Evolutionary conservation across 805 yeast species (phyloP), one percentile per base, ranked within the genome.

Genomic region (Saturnispora halmiae): DNA sequence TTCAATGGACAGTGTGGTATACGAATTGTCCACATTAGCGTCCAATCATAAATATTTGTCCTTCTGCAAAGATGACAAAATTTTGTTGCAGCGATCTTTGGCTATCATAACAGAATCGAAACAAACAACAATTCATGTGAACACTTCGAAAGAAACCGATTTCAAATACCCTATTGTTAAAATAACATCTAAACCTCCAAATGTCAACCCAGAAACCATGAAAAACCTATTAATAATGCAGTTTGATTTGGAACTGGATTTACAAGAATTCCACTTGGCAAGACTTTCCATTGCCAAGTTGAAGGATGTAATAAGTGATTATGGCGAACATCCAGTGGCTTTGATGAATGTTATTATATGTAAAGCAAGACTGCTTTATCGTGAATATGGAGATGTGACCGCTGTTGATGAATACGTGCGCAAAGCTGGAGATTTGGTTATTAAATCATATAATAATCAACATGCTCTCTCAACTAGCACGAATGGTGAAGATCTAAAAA

Each of bases 401-500:
- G 16, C 38, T 22, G 36, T 39, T 19, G 42, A 32, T 7, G 42
- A 39, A 24, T 46, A 46, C 30, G 34, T 46, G n/a, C 42, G 41
- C 20, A 6, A 34, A 31, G 40, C 49, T 2, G 31, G 43, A 3
- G 40, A 43, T 11, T n/a, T 46, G 8, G 36, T 46, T 4, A 29
- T 41, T 18, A 34, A 41, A 11, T 30, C 47, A 7, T 13, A 31
- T n/a, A 43, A 46, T 41, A 44, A 40, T 13, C 7, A 26, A 6
- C 35, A 36, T 31, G 41, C 39, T 3, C 26, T 46, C n/a, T n/a
- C n/a, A n/a, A n/a, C n/a, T 19, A 42, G 40, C 16, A 22, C 43
- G 6, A 30, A 40, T 9, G 36, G 30, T 21, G 40, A 43, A 10
- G 59, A 41, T 41, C 51, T 44, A 38, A 70, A 63, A 54, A 65